Conservation (phyloP, 257 asterid genomes). For the Rhazya stricta region DNA sequence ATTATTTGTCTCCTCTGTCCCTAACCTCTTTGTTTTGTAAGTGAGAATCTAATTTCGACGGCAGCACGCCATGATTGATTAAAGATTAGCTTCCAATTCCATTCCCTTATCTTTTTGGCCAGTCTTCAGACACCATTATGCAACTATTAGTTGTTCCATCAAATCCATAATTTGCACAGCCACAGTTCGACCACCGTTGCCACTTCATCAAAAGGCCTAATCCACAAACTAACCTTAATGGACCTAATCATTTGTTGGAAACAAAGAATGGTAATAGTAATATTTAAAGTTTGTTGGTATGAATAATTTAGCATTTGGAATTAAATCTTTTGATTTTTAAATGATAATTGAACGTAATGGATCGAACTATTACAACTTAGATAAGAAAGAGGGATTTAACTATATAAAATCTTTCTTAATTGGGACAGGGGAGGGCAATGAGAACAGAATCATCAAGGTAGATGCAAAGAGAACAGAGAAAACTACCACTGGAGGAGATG, state of each 20-base stretch:
- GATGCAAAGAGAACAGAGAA: neutral
- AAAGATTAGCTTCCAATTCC: neutral
- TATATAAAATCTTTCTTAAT: too few species aligned
- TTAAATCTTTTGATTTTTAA: too few species aligned
- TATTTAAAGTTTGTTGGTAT: too few species aligned
- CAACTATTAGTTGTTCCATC: slow-evolving; percentile 15
- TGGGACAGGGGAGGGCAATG: too few species aligned
- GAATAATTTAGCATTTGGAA: too few species aligned
- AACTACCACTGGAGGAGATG: neutral
- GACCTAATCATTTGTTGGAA: neutral
- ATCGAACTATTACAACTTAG: too few species aligned
- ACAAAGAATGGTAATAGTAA: too few species aligned
- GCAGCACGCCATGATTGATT: neutral
- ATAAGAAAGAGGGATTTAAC: too few species aligned
- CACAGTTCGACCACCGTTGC: neutral
- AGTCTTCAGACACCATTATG: neutral
- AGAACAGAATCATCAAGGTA: too few species aligned
- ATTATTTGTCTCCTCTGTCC: neutral
- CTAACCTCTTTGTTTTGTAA: neutral
- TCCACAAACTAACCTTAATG: neutral
- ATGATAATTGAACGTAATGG: too few species aligned
- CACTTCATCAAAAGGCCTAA: neutral
- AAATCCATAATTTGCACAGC: slow-evolving; percentile 7
- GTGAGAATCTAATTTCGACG: neutral
- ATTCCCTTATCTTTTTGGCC: slow-evolving; percentile 1